Evolutionary conservation across 306 rosid genomes (phyloP).

Genomic region (Dalbergia oliveri): DNA sequence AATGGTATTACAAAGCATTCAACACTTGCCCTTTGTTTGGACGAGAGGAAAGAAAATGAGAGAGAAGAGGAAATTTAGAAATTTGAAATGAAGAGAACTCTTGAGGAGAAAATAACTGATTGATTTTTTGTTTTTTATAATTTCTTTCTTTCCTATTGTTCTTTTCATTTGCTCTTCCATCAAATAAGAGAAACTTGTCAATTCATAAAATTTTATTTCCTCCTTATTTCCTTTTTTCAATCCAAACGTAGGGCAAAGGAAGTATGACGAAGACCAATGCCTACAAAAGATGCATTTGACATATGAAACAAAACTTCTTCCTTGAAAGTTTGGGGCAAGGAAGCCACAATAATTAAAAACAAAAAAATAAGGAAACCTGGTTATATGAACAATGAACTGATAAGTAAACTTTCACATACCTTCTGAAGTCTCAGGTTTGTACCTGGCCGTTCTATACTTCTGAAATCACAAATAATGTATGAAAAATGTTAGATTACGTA

Average conservation of each 20-base stretch:
- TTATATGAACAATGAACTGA: constrained; percentile 41
- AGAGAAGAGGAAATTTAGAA: not conserved
- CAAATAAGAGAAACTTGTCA: not conserved
- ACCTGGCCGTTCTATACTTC: constrained; percentile 97
- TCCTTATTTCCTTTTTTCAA: not conserved
- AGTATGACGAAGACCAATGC: constrained; percentile 12
- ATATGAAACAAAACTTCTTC: constrained; percentile 11
- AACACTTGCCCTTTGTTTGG: not conserved
- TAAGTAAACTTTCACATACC: constrained; percentile 60
- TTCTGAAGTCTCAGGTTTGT: constrained; percentile 87
- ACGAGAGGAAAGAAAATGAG: not conserved
- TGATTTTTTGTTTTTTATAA: not conserved
- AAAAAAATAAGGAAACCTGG: constrained; percentile 22
- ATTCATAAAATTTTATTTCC: not conserved
- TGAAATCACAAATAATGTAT: constrained; percentile 51
- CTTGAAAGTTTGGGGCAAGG: not conserved
- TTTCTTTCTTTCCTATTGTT: not conserved
- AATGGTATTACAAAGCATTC: constrained; percentile 10
- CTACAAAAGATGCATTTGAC: not conserved
- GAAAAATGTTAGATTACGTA: constrained; percentile 21
- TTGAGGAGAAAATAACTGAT: not conserved
- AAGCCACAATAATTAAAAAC: not conserved
- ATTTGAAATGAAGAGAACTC: not conserved
- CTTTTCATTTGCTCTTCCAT: not conserved
- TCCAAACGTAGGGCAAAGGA: not conserved